Evolutionary conservation across 2,329 filamentous ascomycete species (phyloP), one percentile per base, ranked within the genome.

Genomic region (Microsporum ferrugineum): DNA sequence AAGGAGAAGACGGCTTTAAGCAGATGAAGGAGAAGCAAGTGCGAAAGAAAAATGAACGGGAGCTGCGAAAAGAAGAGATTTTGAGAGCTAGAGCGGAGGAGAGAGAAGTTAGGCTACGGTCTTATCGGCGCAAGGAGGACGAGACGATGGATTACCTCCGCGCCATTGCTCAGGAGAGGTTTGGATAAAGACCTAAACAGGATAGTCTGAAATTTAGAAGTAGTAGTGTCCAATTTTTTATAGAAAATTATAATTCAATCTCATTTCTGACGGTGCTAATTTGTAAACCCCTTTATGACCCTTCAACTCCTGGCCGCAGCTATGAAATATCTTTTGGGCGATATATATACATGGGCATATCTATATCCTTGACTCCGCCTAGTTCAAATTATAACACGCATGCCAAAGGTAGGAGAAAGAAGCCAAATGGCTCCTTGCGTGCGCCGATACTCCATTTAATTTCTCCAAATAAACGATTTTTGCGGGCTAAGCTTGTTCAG

Each of bases 61-160:
- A 96, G 78, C 76, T 94, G 14, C 76, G 89, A 62, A 82, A 88
- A 68, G 91, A 96, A 73, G 91, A 95, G 75, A 80, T 90, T 61
- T 76, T 88, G 63, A 77, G 90, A 69, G 89, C 89, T 8, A 83
- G 84, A 69, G 80, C 81, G 63, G 90, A 85, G 55, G 91, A 96
- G 79, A 80, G 91, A 66, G 89, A 95, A 71, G 88, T 91, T 76
- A 82, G 85, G 67, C 70, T 91, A 58, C 78, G 80, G 67, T 84
- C 82, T 65, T 86, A 89, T 73, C 80, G 83, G 68, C 82, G 83
- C 68, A 88, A 90, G 73, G 92, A 97, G 75, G 86, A 91, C 65
- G 84, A 84, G 69, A 95, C 90, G 0, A 89, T 96, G 79, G 84
- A 84, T 57, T 91, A 89, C 80, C 70, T 97, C 69, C 87, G 81